These are phyloP conservation scores for Starmera dryadoides DNA, from an alignment of 805 yeast species.

Conservation along the genomic window DNA sequence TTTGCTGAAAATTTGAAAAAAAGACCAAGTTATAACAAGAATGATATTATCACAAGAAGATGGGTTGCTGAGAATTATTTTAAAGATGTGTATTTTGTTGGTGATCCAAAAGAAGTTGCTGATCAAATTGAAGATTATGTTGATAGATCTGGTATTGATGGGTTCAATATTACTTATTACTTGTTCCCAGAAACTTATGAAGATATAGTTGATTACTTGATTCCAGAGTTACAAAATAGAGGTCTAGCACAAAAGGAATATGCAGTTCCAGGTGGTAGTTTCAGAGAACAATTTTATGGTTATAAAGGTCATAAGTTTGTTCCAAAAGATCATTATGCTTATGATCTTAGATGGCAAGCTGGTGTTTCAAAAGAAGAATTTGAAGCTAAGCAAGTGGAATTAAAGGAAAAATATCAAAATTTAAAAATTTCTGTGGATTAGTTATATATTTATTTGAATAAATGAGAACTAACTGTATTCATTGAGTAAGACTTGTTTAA, in stretches of 20 bases:
- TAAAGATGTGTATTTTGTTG: slow-evolving; percentile 23
- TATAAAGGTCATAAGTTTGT: slow-evolving; percentile 12
- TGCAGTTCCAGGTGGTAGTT: slow-evolving; percentile 24
- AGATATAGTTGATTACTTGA: slow-evolving; percentile 26
- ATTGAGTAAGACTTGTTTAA: too few relatives aligned
- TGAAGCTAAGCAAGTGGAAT: slow-evolving; percentile 5
- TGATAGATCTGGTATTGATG: slow-evolving; percentile 32
- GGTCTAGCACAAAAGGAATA: slow-evolving; percentile 30
- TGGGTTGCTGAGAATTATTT: slow-evolving; percentile 18
- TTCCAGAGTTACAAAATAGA: slow-evolving; percentile 28
- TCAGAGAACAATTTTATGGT: slow-evolving; percentile 25
- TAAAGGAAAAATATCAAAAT: neutral
- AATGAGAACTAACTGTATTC: too few relatives aligned
- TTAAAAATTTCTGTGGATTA: neutral
- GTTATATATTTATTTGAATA: neutral
- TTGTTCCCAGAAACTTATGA: slow-evolving; percentile 30
- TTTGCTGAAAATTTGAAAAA: slow-evolving; percentile 22
- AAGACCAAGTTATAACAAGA: slow-evolving; percentile 9
- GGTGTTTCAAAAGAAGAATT: slow-evolving; percentile 21
- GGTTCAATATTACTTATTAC: slow-evolving; percentile 32
- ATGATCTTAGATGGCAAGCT: slow-evolving; percentile 13
- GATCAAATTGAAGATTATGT: slow-evolving; percentile 32
- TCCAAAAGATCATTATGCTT: slow-evolving; percentile 11
- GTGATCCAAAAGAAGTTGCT: slow-evolving; percentile 30
- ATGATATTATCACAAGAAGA: slow-evolving; percentile 19